Evolutionary conservation across 192 early-diverging fungal species (phyloP).

Genomic region (Phycomyces blakesleeanus): DNA sequence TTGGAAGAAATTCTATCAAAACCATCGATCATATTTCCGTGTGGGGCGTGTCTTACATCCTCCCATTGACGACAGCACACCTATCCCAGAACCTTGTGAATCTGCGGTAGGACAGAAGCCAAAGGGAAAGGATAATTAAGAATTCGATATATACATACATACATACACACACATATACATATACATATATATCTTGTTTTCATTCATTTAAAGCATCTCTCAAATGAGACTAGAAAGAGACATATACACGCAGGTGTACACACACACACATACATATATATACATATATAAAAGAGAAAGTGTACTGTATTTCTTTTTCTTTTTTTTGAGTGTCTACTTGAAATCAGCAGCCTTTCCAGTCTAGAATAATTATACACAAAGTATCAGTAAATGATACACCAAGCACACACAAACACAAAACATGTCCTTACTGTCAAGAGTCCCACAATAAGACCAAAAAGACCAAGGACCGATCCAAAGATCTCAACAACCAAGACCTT

Average conservation of each 20-base stretch:
- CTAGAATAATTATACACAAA: slow-evolving; percentile 15
- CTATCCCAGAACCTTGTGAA: slow-evolving; percentile 78
- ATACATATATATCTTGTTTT: background rate
- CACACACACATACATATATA: too few species aligned
- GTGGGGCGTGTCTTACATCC: slow-evolving; percentile 79
- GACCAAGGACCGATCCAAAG: slow-evolving; percentile 91
- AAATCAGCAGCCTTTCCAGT: slow-evolving; percentile 40
- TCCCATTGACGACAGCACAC: slow-evolving; percentile 78
- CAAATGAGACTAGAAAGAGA: background rate
- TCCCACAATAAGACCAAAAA: slow-evolving; percentile 96
- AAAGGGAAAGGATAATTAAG: slow-evolving; percentile 8
- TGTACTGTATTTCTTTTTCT: background rate
- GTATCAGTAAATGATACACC: background rate
- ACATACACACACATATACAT: too few species aligned
- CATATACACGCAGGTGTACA: too few species aligned
- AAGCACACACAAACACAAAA: too few species aligned
- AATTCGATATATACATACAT: too few species aligned
- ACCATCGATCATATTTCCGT: slow-evolving; percentile 82
- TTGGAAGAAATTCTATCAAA: slow-evolving; percentile 89
- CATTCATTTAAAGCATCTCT: background rate
- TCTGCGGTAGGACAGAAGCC: slow-evolving; percentile 48
- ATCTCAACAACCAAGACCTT: slow-evolving; percentile 98
- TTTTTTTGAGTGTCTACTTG: slow-evolving; percentile 14
- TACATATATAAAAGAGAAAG: background rate
- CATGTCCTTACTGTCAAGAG: slow-evolving; percentile 67